These are phyloP conservation scores for Coemansia sp. DNA, from an alignment of 192 early-diverging fungal genomes.

Conservation along the genomic window DNA sequence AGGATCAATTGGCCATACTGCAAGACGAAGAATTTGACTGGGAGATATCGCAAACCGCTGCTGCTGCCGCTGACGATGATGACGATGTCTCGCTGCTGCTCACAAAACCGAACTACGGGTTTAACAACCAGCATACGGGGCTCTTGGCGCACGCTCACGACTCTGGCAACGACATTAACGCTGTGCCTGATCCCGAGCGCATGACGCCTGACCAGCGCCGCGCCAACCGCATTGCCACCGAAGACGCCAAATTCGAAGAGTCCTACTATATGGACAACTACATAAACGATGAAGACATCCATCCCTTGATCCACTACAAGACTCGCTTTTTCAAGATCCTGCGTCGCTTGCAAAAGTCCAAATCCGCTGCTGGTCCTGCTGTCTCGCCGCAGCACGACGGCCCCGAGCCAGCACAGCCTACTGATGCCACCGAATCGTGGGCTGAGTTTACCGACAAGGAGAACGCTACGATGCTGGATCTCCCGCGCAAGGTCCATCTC, in stretches of 20 bases:
- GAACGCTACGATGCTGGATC: slow-evolving; percentile 67
- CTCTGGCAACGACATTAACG: slow-evolving; percentile 73
- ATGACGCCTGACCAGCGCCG: slow-evolving; percentile 53
- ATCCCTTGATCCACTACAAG: slow-evolving; percentile 72
- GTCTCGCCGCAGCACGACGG: neutral
- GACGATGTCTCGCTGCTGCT: slow-evolving; percentile 34
- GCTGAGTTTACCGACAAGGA: slow-evolving; percentile 71
- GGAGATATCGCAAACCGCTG: slow-evolving; percentile 79
- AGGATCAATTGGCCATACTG: slow-evolving; percentile 15
- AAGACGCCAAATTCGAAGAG: slow-evolving; percentile 89
- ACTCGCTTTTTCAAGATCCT: slow-evolving; percentile 67
- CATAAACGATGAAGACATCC: slow-evolving; percentile 86
- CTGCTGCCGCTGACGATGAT: slow-evolving; percentile 6
- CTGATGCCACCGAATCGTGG: slow-evolving; percentile 1
- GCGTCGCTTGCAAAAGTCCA: slow-evolving; percentile 65
- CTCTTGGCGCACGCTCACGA: slow-evolving; percentile 74
- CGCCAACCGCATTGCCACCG: slow-evolving; percentile 63
- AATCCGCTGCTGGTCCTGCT: neutral
- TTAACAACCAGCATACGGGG: slow-evolving; percentile 84
- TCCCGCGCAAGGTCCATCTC: slow-evolving; percentile 80
- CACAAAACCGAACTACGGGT: slow-evolving; percentile 73
- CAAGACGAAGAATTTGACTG: slow-evolving; percentile 78
- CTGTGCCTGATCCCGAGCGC: slow-evolving; percentile 63
- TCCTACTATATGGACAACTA: slow-evolving; percentile 93
- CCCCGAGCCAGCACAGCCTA: neutral